Percentiles rank a stretch among this genome's conserved stretches.
Evolutionary conservation across 73 alveolate genomes (phyloP).

Genomic region (Tetrahymena thermophila): DNA sequence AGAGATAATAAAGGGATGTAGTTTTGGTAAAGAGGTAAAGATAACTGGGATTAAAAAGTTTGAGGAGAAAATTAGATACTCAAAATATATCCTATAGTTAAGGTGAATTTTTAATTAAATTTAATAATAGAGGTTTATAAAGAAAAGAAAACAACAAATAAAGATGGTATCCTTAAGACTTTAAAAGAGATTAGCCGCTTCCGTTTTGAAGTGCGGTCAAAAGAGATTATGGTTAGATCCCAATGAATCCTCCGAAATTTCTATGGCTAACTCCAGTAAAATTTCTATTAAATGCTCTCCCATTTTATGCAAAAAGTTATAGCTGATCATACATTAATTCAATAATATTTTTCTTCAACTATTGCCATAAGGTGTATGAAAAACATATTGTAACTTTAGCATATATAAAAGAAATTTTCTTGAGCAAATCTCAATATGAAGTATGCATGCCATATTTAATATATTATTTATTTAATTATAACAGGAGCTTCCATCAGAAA

Average conservation of each 20-base stretch:
- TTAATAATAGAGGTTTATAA: not conserved
- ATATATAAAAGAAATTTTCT: slow-evolving; percentile 48
- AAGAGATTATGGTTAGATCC: slow-evolving; percentile 98
- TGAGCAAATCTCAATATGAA: not conserved
- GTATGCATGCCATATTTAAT: not conserved
- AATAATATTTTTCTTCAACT: not conserved
- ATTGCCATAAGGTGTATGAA: not conserved
- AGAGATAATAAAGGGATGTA: not conserved
- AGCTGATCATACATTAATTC: not conserved
- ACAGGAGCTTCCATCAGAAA: slow-evolving; percentile 70
- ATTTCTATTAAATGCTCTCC: slow-evolving; percentile 60
- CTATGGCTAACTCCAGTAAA: slow-evolving; percentile 91
- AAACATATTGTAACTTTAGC: slow-evolving; percentile 38
- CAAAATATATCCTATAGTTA: not conserved
- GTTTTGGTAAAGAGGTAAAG: slow-evolving; percentile 2
- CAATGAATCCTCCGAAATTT: slow-evolving; percentile 91
- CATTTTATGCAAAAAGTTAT: slow-evolving; percentile 56
- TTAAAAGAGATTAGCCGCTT: slow-evolving; percentile 84
- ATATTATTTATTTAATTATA: not conserved
- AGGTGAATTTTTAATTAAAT: not conserved
- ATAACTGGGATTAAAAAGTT: not conserved
- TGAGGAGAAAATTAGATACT: not conserved
- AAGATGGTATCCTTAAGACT: slow-evolving; percentile 83
- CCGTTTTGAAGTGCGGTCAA: slow-evolving; percentile 84
- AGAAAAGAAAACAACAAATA: not conserved